These are phyloP conservation scores for Penicillium paneum DNA, from an alignment of 2,329 filamentous ascomycete species.

Conservation along the genomic window DNA sequence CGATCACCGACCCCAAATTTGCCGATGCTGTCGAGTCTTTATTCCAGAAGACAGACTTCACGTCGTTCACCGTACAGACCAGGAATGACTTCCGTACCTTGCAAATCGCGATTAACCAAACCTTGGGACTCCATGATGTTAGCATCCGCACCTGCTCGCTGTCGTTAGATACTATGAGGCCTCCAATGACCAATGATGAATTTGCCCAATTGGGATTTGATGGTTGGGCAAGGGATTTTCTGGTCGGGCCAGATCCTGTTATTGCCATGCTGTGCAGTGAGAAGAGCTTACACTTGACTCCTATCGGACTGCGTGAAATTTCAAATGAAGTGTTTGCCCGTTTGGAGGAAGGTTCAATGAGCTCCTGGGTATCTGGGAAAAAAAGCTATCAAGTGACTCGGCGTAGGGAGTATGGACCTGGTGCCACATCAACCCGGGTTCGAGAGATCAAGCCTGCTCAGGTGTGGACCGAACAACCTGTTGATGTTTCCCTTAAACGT, in stretches of 20 bases:
- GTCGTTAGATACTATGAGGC: slow-evolving; percentile 53
- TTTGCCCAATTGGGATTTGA: slow-evolving; percentile 65
- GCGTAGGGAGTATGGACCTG: slow-evolving; percentile 75
- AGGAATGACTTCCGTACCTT: slow-evolving; percentile 71
- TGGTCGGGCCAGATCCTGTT: slow-evolving; percentile 78
- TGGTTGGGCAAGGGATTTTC: slow-evolving; percentile 72
- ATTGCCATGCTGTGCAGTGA: slow-evolving; percentile 83
- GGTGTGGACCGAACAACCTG: slow-evolving; percentile 74
- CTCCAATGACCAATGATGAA: slow-evolving; percentile 56
- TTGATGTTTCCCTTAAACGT: slow-evolving; percentile 59
- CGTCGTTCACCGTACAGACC: slow-evolving; percentile 71
- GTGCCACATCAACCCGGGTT: slow-evolving; percentile 67
- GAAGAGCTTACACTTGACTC: slow-evolving; percentile 65
- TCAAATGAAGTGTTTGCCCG: slow-evolving; percentile 64
- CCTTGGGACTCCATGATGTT: slow-evolving; percentile 65
- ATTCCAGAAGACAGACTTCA: slow-evolving; percentile 53
- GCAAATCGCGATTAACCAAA: slow-evolving; percentile 60
- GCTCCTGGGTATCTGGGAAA: slow-evolving; percentile 66
- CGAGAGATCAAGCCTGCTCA: slow-evolving; percentile 58
- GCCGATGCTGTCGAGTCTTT: slow-evolving; percentile 59
- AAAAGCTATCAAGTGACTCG: slow-evolving; percentile 64
- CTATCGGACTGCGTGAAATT: slow-evolving; percentile 62
- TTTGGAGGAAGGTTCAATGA: slow-evolving; percentile 60
- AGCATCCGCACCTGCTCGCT: slow-evolving; percentile 64
- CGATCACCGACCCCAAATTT: slow-evolving; percentile 69